Base-by-base conservation (phyloP, 2,329 filamentous ascomycete species). In the Aspergillus terreus region DNA sequence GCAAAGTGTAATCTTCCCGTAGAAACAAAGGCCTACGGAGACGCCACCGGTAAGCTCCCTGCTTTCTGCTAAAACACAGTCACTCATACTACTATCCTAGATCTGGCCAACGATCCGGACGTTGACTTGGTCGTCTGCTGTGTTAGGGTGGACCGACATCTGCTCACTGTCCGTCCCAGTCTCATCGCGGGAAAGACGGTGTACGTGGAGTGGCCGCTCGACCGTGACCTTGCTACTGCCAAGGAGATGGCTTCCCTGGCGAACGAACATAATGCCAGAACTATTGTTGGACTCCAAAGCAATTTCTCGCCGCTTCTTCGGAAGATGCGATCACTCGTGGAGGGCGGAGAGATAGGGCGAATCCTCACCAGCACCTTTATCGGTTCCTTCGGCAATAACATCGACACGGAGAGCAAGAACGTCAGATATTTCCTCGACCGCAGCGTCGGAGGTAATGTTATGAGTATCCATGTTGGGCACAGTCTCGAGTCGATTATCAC, bases 191-290 rank as follows among this genome's bases (percentile, higher is more conserved):
- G 81, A 0, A 83, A 84, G 61, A 59, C 67, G 0, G 72, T 80
- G 0, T 85, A 71, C 51, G 72, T 82, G 0, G 82, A 85, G 66
- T 85, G 82, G 79, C 82, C 81, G 5, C 68, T 85, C 0, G 79
- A 78, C 0, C 65, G 76, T 12, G 74, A 78, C 48, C 62, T 66
- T 0, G 50, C 59, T 2, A 66, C 74, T 1, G 78, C 74, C 0
- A 58, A 61, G 14, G 74, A 78, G 41, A 64, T 84, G 50, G 68
- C 67, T 0, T 61, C 61, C 0, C 51, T 71, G 1, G 75, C 70
- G 0, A 59, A 53, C 2, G 47, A 67, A 21, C 67, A 67, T 5
- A 64, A 73, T 1, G 62, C 63, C 3, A 66, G 65, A 30, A 76
- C 72, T 2, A 63, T 81, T 3, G 73, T 84, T 0, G 80, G 79